These are phyloP conservation scores for Trichoderma atroviride DNA, from an alignment of 2,329 filamentous ascomycete species.

Conservation along the genomic window DNA sequence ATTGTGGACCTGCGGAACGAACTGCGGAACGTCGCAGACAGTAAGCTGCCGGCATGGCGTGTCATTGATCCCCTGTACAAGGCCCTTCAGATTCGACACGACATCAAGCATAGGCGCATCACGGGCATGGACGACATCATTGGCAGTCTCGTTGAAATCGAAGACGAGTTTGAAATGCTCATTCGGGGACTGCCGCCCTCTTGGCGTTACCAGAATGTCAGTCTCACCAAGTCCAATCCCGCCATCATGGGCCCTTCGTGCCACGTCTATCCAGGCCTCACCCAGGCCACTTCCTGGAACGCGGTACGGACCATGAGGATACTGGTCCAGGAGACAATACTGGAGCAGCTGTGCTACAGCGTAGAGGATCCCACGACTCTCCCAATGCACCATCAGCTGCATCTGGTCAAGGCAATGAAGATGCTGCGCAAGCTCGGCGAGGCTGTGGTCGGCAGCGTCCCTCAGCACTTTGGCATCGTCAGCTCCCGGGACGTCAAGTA, in stretches of 20 bases:
- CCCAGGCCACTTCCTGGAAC: constrained; percentile 53
- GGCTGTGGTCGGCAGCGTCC: constrained; percentile 50
- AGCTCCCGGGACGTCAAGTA: constrained; percentile 43
- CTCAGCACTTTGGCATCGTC: constrained; percentile 54
- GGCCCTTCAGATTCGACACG: constrained; percentile 51
- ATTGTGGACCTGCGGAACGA: constrained; percentile 51
- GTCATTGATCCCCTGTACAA: constrained; percentile 50
- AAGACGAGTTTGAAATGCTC: constrained; percentile 47
- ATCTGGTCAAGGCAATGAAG: constrained; percentile 43
- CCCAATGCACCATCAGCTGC: constrained; percentile 40
- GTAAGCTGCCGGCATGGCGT: constrained; percentile 46
- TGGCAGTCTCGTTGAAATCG: constrained; percentile 44
- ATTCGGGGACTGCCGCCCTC: constrained; percentile 43
- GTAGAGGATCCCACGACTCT: constrained; percentile 35
- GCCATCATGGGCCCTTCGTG: constrained; percentile 47
- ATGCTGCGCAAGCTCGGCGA: constrained; percentile 46
- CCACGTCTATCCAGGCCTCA: constrained; percentile 51
- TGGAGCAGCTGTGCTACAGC: constrained; percentile 46
- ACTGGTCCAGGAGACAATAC: constrained; percentile 51
- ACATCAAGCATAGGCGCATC: constrained; percentile 46
- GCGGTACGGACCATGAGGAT: constrained; percentile 50
- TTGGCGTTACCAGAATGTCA: constrained; percentile 49
- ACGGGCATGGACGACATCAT: constrained; percentile 42
- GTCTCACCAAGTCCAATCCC: constrained; percentile 44
- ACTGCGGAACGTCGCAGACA: constrained; percentile 42